Base-by-base conservation (phyloP, 2,329 filamentous ascomycete genomes). In the Arthrobotrys pseudoclavata region DNA sequence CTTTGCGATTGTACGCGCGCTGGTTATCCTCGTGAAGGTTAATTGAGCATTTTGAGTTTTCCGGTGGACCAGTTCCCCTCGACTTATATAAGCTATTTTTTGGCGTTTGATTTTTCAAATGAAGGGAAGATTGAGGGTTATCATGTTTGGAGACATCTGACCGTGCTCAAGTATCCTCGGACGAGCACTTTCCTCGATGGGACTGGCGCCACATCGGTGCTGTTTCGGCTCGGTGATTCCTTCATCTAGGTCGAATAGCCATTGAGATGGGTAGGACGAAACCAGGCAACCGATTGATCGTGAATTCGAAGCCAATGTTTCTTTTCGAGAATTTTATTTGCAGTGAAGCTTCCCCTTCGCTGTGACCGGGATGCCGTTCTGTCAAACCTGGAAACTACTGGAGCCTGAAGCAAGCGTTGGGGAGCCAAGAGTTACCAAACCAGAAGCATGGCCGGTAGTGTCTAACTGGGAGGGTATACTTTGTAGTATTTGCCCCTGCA, bases 341-440 rank as follows among this genome's bases (percentile, higher is more conserved):
- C n/a, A 6, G 29, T 29, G 57, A 70, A 71, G 57, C 24, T n/a
- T 40, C 10, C 20, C 12, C 7, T 26, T 71, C 24, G 37, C 42
- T 64, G 68, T 70, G 57, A 71, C 68, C 24, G 18, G 68, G 68
- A 47, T 71, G 68, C 63, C 48, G 57, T 64, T 31, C 57, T 48
- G 57, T 55, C 26, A 18, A 40, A 55, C 68, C 52, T 22, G 57
- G 55, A 60, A 63, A 15, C 47, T 47, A 7, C 47, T 37, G 45
- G 34, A 62, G 29, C 40, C 24, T 47, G 42, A 13, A 29, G 45
- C 10, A 45, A 20, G 5, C 6, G 15, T 45, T 20, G 4, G 42
- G 15, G 1, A n/a, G n/a, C 42, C 4, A 45, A n/a, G 4, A 20
- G 15, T 45, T 20, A 40, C 37, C 37, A n/a, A 45, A 45, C 42